Base-by-base conservation (phyloP, 441 rosid species). In the Metrosideros polymorpha region DNA sequence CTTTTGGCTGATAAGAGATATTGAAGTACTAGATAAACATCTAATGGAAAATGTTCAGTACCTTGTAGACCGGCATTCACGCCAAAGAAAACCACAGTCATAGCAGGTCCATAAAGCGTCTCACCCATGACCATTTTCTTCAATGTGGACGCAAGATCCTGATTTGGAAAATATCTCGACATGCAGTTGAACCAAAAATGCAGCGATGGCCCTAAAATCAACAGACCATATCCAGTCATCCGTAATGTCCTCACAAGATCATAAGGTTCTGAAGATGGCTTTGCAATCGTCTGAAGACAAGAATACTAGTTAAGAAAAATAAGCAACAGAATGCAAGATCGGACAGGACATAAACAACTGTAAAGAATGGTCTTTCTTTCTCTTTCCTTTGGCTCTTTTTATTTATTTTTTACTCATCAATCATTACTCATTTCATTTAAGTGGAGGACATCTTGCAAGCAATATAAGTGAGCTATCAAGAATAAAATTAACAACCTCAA, bases 101-200 rank as follows among this genome's bases (percentile, higher is more conserved):
- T 94, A 43, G 84, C 71, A 27, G 99, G 99, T 61, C 98, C 98
- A 54, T 93, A 97, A 45, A 94, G 52, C 10, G 91, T 85, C 88
- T 95, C 97, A 52, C 97, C 99, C 96, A 97, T 88, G 77, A 92
- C 90, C 90, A 95, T 95, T 91, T 96, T 97, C 95, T 96, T 95
- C 82, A 95, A 90, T 2, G 96, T 95, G 42, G 97, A 90, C 61
- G 93, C 83, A 82, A 95, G 82, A 92, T 96, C 98, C 87, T 89
- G 91, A 88, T 94, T 93, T 0, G 99, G 99, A 51, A 96, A 93
- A 83, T 85, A 88, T 71, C 90, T 93, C 25, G 98, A 95, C 94
- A 97, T 87, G 82, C 94, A 91, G 86, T 92, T 94, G 92, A 96
- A 96, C 99, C 98, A 95, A 84, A 90, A 92, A 86, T 95, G 98